Percentiles rank a stretch among this genome's conserved stretches.
Evolutionary conservation across 164 flowering plant genomes (phyloP).

Genomic region (Dillenia suffruticosa): DNA sequence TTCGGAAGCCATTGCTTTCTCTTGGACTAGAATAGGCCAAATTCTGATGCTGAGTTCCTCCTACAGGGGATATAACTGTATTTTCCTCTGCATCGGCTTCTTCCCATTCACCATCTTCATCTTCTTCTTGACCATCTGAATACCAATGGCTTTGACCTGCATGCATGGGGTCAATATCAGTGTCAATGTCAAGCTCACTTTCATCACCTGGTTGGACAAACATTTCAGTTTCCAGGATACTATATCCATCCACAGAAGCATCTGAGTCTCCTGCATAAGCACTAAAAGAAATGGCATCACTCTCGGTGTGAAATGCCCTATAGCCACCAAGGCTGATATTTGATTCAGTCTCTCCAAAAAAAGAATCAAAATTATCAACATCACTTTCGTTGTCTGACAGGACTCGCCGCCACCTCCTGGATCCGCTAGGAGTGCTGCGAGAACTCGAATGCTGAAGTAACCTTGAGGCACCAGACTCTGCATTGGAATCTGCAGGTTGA

Average conservation of each 20-base stretch:
- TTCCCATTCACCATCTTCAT: constrained; percentile 44
- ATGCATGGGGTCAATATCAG: constrained; percentile 96
- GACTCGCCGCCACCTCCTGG: constrained; percentile 61
- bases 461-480: constrained; percentile 12
- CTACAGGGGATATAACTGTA: constrained; percentile 16
- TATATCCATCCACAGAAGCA: constrained; percentile 57
- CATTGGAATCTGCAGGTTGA: constrained; percentile 31
- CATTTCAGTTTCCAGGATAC: constrained; percentile 43
- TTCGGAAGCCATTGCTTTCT: constrained; percentile 15
- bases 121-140: constrained; percentile 51
- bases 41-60: constrained; percentile 16
- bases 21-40: constrained; percentile 14
- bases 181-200: constrained; percentile 51
- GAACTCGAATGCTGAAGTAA: constrained; percentile 36
- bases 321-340: constrained; percentile 53
- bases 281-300: constrained; percentile 60
- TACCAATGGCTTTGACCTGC: constrained; percentile 65
- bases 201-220: constrained; percentile 39
- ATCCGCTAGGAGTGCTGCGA: constrained; percentile 63
- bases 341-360: constrained; percentile 72
- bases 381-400: constrained; percentile 81
- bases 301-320: constrained; percentile 48
- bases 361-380: constrained; percentile 50
- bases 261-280: constrained; percentile 73
- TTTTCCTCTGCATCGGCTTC: constrained; percentile 39